phyloP scores from a whole-genome alignment of 495 filamentous ascomycete species.

The Aspergillus ostianus region DNA sequence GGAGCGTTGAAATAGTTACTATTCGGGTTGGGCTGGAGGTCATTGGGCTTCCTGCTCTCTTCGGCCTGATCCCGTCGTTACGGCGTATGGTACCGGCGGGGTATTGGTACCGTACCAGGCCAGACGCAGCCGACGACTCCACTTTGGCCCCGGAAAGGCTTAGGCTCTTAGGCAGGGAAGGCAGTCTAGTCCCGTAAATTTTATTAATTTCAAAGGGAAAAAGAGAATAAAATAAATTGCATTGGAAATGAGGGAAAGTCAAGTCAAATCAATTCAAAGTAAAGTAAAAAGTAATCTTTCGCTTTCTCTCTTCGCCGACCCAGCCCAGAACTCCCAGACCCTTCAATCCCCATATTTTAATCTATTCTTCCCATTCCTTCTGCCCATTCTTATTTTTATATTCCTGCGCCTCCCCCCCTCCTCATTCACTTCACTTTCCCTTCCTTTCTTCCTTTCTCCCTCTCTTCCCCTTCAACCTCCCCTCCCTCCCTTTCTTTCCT shows the following conservation, averaged over 20 bases:
- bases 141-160: too few species aligned
- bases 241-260: background rate
- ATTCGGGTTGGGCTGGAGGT: slow-evolving; percentile 13
- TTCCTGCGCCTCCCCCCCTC: background rate
- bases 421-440: background rate
- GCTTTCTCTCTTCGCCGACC: too few species aligned
- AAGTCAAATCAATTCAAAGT: background rate
- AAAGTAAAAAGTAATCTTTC: background rate
- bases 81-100: background rate
- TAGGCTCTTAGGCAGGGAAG: background rate
- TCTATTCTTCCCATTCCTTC: background rate
- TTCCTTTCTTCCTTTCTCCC: slow-evolving; percentile 4
- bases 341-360: background rate
- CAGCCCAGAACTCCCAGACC: too few species aligned
- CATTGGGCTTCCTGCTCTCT: slow-evolving; percentile 16
- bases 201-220: background rate
- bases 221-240: background rate
- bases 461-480: slow-evolving; percentile 7
- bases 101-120: background rate
- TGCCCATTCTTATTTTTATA: background rate
- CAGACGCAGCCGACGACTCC: background rate
- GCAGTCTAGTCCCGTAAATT: background rate
- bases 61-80: slow-evolving; percentile 5
- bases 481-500: slow-evolving; percentile 7
- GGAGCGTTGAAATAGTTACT: too few species aligned